Conservation (phyloP, 1,284 basidiomycete species). For the Tylopilus orsonianus region DNA sequence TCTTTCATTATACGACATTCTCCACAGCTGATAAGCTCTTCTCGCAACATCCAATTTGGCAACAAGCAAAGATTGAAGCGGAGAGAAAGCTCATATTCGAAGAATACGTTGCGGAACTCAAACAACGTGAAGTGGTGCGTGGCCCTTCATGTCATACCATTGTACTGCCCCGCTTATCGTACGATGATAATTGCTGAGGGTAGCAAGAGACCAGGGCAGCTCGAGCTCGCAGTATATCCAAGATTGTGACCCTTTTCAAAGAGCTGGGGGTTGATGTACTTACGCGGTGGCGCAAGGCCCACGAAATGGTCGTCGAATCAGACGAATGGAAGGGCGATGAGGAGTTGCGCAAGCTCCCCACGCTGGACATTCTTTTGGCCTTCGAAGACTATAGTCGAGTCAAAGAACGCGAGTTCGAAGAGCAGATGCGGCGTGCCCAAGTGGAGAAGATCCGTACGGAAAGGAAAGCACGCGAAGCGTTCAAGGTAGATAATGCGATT, state of each 20-base stretch:
- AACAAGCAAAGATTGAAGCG: constrained; percentile 76
- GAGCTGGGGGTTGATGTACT: constrained; percentile 83
- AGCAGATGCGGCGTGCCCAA: constrained; percentile 72
- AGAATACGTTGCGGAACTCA: constrained; percentile 83
- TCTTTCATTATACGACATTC: constrained; percentile 89
- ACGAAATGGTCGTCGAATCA: constrained; percentile 71
- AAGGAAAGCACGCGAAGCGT: constrained; percentile 85
- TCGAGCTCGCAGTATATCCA: constrained; percentile 72
- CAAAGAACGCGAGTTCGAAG: constrained; percentile 85
- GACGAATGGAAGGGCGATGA: constrained; percentile 74
- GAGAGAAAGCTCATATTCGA: constrained; percentile 87
- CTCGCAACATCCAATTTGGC: constrained; percentile 84
- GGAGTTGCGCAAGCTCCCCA: constrained; percentile 79
- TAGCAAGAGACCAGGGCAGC: constrained; percentile 77
- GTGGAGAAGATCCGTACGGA: constrained; percentile 83
- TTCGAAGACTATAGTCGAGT: constrained; percentile 91
- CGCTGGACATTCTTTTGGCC: constrained; percentile 84
- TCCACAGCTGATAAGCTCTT: constrained; percentile 83
- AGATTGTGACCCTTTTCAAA: constrained; percentile 79
- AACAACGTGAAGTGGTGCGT: constrained; percentile 81
- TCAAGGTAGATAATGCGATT: constrained; percentile 56
- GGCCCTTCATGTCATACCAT: constrained; percentile 1
- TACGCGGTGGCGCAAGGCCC: constrained; percentile 85
- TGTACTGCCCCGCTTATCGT: constrained; percentile 8
- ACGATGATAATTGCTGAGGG: constrained; percentile 9